Evolutionary conservation across 805 yeast species (phyloP).

Genomic region (Scheffersomyces lignosus): DNA sequence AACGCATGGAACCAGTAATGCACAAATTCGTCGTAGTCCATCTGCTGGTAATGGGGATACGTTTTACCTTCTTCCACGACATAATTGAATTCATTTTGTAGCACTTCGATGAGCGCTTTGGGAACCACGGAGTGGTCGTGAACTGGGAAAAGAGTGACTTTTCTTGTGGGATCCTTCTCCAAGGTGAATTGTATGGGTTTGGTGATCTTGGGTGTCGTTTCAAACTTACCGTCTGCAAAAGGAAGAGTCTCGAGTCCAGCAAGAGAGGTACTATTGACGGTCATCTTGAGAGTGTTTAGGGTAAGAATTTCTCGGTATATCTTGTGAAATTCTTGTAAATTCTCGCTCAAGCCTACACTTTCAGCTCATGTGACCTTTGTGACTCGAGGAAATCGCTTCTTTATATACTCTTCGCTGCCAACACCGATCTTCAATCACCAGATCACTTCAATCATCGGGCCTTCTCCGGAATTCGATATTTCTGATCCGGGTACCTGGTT

Average conservation of each 20-base stretch:
- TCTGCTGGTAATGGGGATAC: conserved; percentile 57
- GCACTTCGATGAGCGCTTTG: conserved; percentile 40
- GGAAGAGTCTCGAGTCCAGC: conserved; percentile 21
- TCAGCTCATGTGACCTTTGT: background rate
- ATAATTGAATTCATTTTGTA: conserved; percentile 55
- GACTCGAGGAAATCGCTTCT: background rate
- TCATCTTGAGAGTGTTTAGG: conserved; percentile 5
- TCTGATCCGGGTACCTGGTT: too few species aligned
- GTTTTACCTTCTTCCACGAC: conserved; percentile 75
- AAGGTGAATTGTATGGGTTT: conserved; percentile 41
- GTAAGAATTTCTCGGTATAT: conserved; percentile 5
- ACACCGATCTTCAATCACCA: too few species aligned
- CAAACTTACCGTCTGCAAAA: conserved; percentile 30
- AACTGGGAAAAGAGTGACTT: conserved; percentile 64
- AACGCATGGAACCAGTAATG: conserved; percentile 69
- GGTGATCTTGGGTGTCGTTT: conserved; percentile 27
- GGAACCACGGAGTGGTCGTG: conserved; percentile 53
- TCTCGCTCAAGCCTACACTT: background rate
- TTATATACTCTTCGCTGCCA: too few species aligned
- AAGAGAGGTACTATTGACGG: conserved; percentile 5
- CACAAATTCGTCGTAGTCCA: conserved; percentile 51
- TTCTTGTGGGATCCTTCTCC: conserved; percentile 37
- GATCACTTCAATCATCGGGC: too few species aligned
- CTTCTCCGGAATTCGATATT: too few species aligned
- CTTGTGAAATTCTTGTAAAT: background rate